Conservation (phyloP, 1,139 yeast genomes). For the Debaryomyces fabryi region DNA sequence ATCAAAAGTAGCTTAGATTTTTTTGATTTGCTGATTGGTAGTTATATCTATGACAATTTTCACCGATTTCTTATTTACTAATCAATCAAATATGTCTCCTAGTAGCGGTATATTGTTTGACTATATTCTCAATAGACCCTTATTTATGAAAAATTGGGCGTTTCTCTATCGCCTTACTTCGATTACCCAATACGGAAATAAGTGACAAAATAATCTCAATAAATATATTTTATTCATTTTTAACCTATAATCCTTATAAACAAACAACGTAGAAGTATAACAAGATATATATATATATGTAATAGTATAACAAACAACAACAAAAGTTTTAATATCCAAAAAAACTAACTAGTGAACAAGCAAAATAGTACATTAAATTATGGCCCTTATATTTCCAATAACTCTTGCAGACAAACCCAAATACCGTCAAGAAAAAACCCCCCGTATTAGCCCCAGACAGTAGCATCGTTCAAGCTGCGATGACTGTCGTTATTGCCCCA, state of each 20-base stretch:
- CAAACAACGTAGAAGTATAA: constrained; percentile 1
- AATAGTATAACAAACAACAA: background rate
- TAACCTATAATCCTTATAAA: constrained; percentile 8
- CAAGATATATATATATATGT: background rate
- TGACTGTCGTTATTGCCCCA: constrained; percentile 12
- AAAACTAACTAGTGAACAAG: constrained; percentile 1
- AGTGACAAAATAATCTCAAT: constrained; percentile 2
- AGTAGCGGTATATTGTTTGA: background rate
- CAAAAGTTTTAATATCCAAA: background rate
- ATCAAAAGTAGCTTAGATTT: background rate
- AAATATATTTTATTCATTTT: background rate
- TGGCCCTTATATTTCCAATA: background rate
- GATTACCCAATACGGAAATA: constrained; percentile 12
- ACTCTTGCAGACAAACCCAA: background rate
- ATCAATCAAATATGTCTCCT: background rate
- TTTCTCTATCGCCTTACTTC: constrained; percentile 6
- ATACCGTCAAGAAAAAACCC: background rate
- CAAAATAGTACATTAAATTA: background rate
- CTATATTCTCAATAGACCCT: constrained; percentile 3
- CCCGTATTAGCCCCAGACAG: constrained; percentile 22
- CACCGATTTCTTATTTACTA: background rate
- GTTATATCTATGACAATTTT: background rate
- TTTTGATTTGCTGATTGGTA: background rate
- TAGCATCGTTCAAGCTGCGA: constrained; percentile 16
- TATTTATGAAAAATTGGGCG: constrained; percentile 10